These are phyloP conservation scores for Gossypium schwendimanii DNA, from an alignment of 441 rosid genomes.

Conservation along the genomic window DNA sequence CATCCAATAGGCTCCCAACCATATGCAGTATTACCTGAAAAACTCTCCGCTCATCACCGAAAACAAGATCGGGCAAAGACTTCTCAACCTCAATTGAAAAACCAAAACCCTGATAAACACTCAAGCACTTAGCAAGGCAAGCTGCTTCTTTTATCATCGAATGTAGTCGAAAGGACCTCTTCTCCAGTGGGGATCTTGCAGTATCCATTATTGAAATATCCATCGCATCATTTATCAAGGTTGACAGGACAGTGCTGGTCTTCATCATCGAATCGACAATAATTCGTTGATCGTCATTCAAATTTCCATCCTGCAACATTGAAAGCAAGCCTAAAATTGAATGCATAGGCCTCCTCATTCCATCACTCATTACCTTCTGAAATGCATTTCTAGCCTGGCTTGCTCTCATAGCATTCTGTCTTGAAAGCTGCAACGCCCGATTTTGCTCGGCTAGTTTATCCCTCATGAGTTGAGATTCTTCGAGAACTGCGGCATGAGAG, in stretches of 20 bases:
- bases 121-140: slow-evolving; percentile 71
- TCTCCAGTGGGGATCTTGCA: slow-evolving; percentile 58
- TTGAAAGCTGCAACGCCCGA: slow-evolving; percentile 68
- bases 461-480: slow-evolving; percentile 91
- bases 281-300: slow-evolving; percentile 55
- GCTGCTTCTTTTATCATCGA: slow-evolving; percentile 60
- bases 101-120: slow-evolving; percentile 50
- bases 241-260: slow-evolving; percentile 68
- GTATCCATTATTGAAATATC: slow-evolving; percentile 52
- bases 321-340: slow-evolving; percentile 73
- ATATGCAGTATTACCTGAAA: slow-evolving; percentile 84
- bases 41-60: slow-evolving; percentile 75
- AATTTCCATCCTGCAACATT: slow-evolving; percentile 56
- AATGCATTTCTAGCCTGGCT: slow-evolving; percentile 72
- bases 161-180: slow-evolving; percentile 53
- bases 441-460: slow-evolving; percentile 83
- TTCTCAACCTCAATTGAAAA: slow-evolving; percentile 61
- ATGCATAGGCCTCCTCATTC: slow-evolving; percentile 92
- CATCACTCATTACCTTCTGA: slow-evolving; percentile 85
- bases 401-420: slow-evolving; percentile 72
- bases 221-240: slow-evolving; percentile 77
- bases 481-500: slow-evolving; percentile 93
- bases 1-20: slow-evolving; percentile 62
- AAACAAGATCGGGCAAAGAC: slow-evolving; percentile 60
- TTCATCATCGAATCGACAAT: slow-evolving; percentile 76